Base-by-base conservation (phyloP, 2,329 filamentous ascomycete genomes). In the Aspergillus melleus region DNA sequence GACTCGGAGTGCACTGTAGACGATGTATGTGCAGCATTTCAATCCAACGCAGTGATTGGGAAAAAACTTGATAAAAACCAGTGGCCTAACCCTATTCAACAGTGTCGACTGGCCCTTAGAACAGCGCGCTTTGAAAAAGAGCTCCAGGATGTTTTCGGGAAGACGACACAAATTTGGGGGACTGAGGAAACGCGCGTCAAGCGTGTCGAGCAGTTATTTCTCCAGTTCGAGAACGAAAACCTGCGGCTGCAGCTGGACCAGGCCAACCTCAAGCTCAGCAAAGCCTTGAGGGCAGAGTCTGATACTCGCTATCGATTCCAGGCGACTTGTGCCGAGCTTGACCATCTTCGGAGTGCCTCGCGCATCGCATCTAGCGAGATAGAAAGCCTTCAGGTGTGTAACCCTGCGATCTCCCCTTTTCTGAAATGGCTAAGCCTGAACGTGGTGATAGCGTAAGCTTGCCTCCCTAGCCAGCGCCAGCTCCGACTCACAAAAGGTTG, bases 121-220 rank as follows among this genome's bases (percentile, higher is more conserved):
- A 84, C 81, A 51, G 74, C 81, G 47, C 75, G 73, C 16, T 83
- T 92, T 55, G 91, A 96, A 72, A 77, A 90, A 61, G 85, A 85
- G 67, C 91, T 93, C 72, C 86, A 89, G 65, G 82, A 84, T 61
- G 84, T 83, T 64, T 76, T 85, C 57, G 86, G 89, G 66, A 81
- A 87, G 57, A 84, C 89, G 39, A 84, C 90, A 55, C 79, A 88
- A 11, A 81, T 96, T 57, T 79, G 86, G 65, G 90, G 90, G 68
- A 87, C 92, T 64, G 93, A 98, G 74, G 86, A 88, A 61, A 81
- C 86, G 44, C 87, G 93, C 52, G 84, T 88, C 64, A 76, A 92
- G 55, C 86, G 86, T 65, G 82, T 94, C 61, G 85, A 88, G 63
- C 82, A 88, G 57, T 78, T 93, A 56, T 76, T 92, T n/a, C 79